phyloP scores from a whole-genome alignment of 169 alveolate species.

The Plasmodium coatneyi region DNA sequence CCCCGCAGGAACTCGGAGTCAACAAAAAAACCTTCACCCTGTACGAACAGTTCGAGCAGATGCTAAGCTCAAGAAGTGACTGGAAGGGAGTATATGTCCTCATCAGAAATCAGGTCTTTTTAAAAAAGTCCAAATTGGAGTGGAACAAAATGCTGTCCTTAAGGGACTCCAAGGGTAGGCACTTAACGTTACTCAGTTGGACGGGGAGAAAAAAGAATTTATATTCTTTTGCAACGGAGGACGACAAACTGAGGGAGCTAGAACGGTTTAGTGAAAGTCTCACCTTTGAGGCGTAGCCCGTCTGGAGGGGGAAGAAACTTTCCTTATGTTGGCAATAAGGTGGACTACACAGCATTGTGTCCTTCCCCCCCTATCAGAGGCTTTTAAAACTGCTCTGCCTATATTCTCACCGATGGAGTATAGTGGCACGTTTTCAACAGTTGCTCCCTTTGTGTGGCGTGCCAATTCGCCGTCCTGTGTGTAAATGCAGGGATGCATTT shows the following conservation, averaged over 20 bases:
- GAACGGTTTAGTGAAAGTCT: slow-evolving; percentile 47
- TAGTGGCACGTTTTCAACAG: background rate
- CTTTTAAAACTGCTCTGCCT: background rate
- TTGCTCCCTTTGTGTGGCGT: background rate
- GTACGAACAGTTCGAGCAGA: slow-evolving; percentile 72
- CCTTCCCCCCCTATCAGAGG: background rate
- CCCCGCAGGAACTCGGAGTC: slow-evolving; percentile 50
- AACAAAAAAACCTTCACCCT: slow-evolving; percentile 40
- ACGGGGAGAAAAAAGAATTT: slow-evolving; percentile 60
- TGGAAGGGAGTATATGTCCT: slow-evolving; percentile 69
- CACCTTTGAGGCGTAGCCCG: slow-evolving; percentile 14
- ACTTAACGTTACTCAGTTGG: slow-evolving; percentile 58
- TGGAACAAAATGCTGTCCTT: slow-evolving; percentile 54
- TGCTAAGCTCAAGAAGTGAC: slow-evolving; percentile 55
- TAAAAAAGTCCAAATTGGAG: slow-evolving; percentile 52
- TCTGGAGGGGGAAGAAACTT: background rate
- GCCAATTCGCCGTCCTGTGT: background rate
- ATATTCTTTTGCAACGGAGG: slow-evolving; percentile 40
- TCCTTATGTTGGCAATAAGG: background rate
- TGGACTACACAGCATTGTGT: background rate
- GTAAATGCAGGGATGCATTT: background rate
- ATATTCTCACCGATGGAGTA: background rate
- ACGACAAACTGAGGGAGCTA: slow-evolving; percentile 52
- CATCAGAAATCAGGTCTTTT: slow-evolving; percentile 27
- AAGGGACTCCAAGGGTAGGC: slow-evolving; percentile 58